A percentile compares a stretch with the other conserved stretches of the same genome.
These are phyloP conservation scores for Hypoxylon cercidicola DNA, from an alignment of 495 filamentous ascomycete species.

Conservation along the genomic window DNA sequence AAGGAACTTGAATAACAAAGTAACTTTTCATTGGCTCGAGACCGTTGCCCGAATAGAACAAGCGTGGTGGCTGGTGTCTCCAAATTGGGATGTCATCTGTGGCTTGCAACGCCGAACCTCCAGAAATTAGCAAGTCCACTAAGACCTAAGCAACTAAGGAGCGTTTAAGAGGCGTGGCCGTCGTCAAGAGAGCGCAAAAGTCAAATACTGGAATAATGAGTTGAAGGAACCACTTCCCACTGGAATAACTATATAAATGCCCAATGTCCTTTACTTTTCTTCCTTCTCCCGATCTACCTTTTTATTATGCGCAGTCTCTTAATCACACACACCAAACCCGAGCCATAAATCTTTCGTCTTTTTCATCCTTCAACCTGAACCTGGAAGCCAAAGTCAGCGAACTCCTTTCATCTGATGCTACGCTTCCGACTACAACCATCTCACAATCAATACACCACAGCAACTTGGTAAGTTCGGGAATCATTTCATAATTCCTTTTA, in stretches of 20 bases:
- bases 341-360: no score
- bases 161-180: no score
- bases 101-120: conserved; percentile 35
- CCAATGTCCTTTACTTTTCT: no score
- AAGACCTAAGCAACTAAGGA: not conserved
- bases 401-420: not conserved
- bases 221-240: no score
- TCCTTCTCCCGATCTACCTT: no score
- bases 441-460: not conserved
- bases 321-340: no score
- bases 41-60: conserved; percentile 23
- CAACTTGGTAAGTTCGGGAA: conserved; percentile 1
- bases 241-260: no score
- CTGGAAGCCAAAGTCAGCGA: not conserved
- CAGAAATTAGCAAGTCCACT: conserved; percentile 35
- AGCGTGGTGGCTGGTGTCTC: conserved; percentile 29
- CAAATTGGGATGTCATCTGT: conserved; percentile 30
- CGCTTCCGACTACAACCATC: not conserved
- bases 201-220: no score
- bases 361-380: no score
- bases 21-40: conserved; percentile 38
- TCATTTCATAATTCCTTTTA: not conserved
- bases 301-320: no score
- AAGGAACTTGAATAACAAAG: conserved; percentile 2
- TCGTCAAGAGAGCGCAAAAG: no score